Evolutionary conservation across 2,329 filamentous ascomycete species (phyloP).

Genomic region (Trichoderma koningiopsis): DNA sequence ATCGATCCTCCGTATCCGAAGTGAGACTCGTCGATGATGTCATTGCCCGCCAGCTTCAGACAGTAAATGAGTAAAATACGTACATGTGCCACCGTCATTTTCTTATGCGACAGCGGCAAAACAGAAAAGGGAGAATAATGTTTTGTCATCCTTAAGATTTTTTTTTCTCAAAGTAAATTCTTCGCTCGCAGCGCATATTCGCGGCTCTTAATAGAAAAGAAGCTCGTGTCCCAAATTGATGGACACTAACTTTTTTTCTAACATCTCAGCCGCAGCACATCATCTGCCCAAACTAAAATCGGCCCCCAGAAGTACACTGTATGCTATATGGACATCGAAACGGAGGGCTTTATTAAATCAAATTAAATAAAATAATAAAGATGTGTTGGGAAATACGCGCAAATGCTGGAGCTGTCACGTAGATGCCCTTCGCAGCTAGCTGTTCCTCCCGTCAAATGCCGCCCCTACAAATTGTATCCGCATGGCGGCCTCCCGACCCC

Average conservation of each 20-base stretch:
- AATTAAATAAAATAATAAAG: no score
- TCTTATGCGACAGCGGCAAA: background rate
- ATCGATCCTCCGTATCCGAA: background rate
- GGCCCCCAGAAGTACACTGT: background rate
- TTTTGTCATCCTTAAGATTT: background rate
- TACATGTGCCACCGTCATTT: background rate
- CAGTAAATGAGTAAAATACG: background rate
- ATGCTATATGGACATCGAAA: background rate
- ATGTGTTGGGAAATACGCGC: no score
- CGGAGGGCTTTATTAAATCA: background rate
- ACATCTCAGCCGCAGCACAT: background rate
- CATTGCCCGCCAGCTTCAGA: background rate
- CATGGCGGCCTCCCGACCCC: background rate
- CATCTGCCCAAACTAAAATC: constrained; percentile 13
- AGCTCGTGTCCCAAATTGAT: background rate
- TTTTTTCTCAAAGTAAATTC: background rate
- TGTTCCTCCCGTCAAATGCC: background rate
- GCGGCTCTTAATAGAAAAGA: constrained; percentile 1
- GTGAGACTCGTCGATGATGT: background rate
- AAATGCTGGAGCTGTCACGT: background rate
- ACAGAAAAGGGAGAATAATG: background rate
- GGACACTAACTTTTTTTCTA: background rate
- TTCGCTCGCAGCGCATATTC: constrained; percentile 9
- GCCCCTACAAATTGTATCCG: background rate
- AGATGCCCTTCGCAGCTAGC: background rate